A percentile compares a stretch with the other conserved stretches of the same genome.
These are phyloP conservation scores for Chalara sp. DNA, from an alignment of 2,329 filamentous ascomycete genomes.

Conservation along the genomic window DNA sequence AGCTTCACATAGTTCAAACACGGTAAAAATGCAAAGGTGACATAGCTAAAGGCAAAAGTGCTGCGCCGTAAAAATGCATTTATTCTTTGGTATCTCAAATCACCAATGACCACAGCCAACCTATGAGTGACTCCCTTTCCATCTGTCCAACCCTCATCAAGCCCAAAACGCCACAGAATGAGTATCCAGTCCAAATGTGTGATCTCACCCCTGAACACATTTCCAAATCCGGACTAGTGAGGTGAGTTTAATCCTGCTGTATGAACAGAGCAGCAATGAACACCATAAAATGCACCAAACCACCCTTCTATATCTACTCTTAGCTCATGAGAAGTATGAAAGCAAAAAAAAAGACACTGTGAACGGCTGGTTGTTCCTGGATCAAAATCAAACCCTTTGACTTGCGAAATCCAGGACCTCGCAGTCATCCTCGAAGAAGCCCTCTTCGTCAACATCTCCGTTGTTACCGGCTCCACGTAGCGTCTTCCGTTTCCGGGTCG, in stretches of 20 bases:
- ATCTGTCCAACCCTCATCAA: slow-evolving; percentile 4
- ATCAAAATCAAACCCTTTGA: slow-evolving; percentile 35
- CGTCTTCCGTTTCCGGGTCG: slow-evolving; percentile 64
- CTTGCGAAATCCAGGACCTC: slow-evolving; percentile 86
- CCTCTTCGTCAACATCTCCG: slow-evolving; percentile 55
- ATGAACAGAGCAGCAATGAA: too few relatives aligned
- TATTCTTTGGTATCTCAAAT: background rate
- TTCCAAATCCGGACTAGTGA: too few relatives aligned
- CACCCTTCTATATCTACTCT: background rate
- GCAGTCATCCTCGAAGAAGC: slow-evolving; percentile 89
- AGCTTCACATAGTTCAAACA: too few relatives aligned
- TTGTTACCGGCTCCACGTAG: slow-evolving; percentile 37
- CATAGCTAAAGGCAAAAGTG: too few relatives aligned
- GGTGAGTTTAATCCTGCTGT: too few relatives aligned
- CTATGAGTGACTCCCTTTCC: background rate
- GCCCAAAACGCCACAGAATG: slow-evolving; percentile 7
- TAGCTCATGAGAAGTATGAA: too few relatives aligned
- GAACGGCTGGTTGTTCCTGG: too few relatives aligned
- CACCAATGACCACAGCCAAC: slow-evolving; percentile 1
- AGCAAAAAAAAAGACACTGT: too few relatives aligned
- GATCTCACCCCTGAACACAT: too few relatives aligned
- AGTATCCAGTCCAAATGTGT: too few relatives aligned
- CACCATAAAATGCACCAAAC: background rate
- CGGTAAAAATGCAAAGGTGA: too few relatives aligned
- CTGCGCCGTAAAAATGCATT: background rate